Percentiles rank a stretch among this genome's conserved stretches.
phyloP scores from a whole-genome alignment of 371 early-diverging fungal species.

The Syncephalastrum contaminatum region DNA sequence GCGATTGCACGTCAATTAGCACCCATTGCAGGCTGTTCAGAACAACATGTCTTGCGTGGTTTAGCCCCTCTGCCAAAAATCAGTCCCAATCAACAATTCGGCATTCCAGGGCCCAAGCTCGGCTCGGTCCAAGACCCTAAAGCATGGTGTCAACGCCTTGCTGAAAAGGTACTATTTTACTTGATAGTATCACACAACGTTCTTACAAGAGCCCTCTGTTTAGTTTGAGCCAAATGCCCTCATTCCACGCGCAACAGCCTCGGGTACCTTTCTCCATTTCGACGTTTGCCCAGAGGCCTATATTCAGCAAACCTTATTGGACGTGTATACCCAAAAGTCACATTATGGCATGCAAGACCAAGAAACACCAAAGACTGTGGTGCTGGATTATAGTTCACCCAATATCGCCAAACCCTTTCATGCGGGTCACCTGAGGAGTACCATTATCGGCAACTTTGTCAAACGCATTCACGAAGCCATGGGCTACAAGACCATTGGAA shows the following conservation, averaged over 20 bases:
- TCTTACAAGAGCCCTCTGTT: not conserved
- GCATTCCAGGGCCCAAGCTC: constrained; percentile 18
- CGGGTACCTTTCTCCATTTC: constrained; percentile 76
- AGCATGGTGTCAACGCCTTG: constrained; percentile 48
- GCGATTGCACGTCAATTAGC: constrained; percentile 21
- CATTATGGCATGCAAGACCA: constrained; percentile 32
- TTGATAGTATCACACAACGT: not conserved
- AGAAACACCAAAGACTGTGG: constrained; percentile 47
- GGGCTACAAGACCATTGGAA: constrained; percentile 86
- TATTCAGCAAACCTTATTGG: constrained; percentile 49
- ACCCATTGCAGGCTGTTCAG: constrained; percentile 11
- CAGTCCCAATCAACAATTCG: constrained; percentile 11
- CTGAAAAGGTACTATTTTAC: constrained; percentile 35
- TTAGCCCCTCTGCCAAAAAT: too few relatives aligned
- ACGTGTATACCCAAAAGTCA: constrained; percentile 31
- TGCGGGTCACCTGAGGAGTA: constrained; percentile 98
- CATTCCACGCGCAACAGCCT: constrained; percentile 5
- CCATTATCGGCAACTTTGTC: constrained; percentile 98
- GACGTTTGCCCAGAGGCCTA: constrained; percentile 54
- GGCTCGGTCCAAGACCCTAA: constrained; percentile 49
- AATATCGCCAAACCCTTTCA: constrained; percentile 99
- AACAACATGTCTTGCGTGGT: constrained; percentile 10
- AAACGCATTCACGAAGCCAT: constrained; percentile 80
- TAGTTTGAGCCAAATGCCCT: constrained; percentile 13
- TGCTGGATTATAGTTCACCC: constrained; percentile 97